phyloP scores from a whole-genome alignment of 129 eudicot species.

The Sambucus nigra region DNA sequence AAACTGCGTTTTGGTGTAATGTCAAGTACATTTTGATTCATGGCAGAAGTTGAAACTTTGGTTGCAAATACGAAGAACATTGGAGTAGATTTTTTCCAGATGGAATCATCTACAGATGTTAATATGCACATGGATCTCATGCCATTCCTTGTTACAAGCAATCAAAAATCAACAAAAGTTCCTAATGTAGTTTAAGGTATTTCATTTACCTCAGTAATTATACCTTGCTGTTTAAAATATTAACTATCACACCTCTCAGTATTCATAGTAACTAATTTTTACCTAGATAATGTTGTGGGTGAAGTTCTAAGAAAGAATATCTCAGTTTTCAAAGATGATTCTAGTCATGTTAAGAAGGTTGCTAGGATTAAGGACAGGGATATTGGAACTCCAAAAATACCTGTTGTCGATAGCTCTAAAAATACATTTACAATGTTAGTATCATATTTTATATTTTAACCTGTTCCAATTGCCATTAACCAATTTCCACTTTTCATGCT shows the following conservation, averaged over 20 bases:
- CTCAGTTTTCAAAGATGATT: constrained; percentile 7
- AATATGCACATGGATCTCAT: constrained; percentile 11
- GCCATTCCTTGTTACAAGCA: constrained; percentile 18
- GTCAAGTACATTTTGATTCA: too few species aligned
- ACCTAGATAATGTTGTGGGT: constrained; percentile 16
- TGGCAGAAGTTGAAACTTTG: constrained; percentile 17
- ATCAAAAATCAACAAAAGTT: constrained; percentile 21
- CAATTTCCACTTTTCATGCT: too few species aligned
- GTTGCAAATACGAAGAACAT: constrained; percentile 9
- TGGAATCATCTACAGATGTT: constrained; percentile 17
- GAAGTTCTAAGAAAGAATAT: constrained; percentile 13
- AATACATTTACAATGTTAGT: constrained; percentile 29
- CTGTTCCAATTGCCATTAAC: too few species aligned
- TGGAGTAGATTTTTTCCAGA: constrained; percentile 10
- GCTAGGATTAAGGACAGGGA: constrained; percentile 12
- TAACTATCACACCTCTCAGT: constrained; percentile 2
- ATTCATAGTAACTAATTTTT: constrained; percentile 3
- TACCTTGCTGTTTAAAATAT: constrained; percentile 6
- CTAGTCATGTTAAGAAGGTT: constrained; percentile 22
- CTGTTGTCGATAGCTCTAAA: constrained; percentile 22
- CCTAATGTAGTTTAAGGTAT: constrained; percentile 36
- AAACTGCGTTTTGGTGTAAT: too few species aligned
- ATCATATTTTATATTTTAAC: too few species aligned
- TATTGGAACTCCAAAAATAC: constrained; percentile 15
- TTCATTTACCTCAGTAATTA: constrained; percentile 3